These are phyloP conservation scores for Vicia sativa DNA, from an alignment of 306 rosid species.

Conservation along the genomic window DNA sequence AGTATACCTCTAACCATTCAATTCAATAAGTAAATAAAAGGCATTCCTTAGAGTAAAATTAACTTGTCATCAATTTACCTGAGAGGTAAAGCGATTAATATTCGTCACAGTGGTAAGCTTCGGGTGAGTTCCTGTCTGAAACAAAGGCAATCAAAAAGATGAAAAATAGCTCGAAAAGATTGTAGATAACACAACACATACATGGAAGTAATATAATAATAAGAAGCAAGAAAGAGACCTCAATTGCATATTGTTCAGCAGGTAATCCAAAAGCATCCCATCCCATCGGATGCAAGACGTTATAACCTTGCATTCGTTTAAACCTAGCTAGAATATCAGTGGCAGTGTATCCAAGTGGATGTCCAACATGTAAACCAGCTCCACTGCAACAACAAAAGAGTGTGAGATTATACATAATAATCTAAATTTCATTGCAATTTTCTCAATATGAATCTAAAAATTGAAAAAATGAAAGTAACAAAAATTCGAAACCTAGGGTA, in stretches of 20 bases:
- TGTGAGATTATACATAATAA: background rate
- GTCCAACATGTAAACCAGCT: slow-evolving; percentile 95
- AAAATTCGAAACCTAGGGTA: slow-evolving; percentile 76
- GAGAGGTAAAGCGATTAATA: slow-evolving; percentile 84
- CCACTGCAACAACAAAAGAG: slow-evolving; percentile 58
- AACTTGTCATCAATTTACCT: slow-evolving; percentile 54
- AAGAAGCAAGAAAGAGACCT: slow-evolving; percentile 56
- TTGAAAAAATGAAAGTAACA: background rate
- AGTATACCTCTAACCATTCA: background rate
- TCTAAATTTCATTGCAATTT: background rate
- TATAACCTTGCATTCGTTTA: slow-evolving; percentile 88
- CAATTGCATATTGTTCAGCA: slow-evolving; percentile 96
- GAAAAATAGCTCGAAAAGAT: slow-evolving; percentile 9
- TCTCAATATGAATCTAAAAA: slow-evolving; percentile 16
- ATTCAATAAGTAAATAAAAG: slow-evolving; percentile 10
- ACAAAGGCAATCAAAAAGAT: slow-evolving; percentile 25
- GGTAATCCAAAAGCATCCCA: slow-evolving; percentile 99
- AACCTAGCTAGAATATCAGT: slow-evolving; percentile 90
- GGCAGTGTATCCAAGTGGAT: slow-evolving; percentile 95
- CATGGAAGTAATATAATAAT: background rate
- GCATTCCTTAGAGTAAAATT: slow-evolving; percentile 4
- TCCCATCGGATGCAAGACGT: slow-evolving; percentile 97
- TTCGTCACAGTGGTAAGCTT: slow-evolving; percentile 79
- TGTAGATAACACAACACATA: background rate
- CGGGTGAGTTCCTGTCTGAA: slow-evolving; percentile 97